Conservation (phyloP, 2,329 filamentous ascomycete species). For the Dichotomopilus funicola region DNA sequence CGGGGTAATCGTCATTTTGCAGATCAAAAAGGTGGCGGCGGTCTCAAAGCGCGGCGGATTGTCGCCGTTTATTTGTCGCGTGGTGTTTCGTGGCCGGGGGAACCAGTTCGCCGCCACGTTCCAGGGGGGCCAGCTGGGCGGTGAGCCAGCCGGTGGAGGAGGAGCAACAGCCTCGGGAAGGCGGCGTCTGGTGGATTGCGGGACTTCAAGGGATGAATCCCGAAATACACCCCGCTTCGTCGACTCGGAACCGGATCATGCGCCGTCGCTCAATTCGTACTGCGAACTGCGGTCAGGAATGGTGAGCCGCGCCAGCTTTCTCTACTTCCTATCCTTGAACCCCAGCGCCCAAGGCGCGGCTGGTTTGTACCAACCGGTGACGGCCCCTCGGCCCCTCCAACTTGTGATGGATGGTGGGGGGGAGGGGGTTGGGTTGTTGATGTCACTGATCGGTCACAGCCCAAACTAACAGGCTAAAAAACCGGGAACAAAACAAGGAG, state of each 20-base stretch:
- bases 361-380: no score
- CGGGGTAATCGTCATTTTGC: not conserved
- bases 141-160: conserved; percentile 7
- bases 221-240: conserved; percentile 4
- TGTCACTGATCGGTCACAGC: conserved; percentile 11
- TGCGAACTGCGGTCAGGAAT: no score
- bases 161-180: conserved; percentile 4
- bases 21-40: not conserved
- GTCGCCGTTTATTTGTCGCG: conserved; percentile 2
- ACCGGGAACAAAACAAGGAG: no score
- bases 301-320: no score
- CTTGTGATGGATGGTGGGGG: no score
- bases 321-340: no score
- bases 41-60: not conserved
- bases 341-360: no score
- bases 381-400: no score
- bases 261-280: not conserved
- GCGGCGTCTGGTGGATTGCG: not conserved
- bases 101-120: not conserved
- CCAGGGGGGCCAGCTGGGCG: not conserved
- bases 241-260: conserved; percentile 4
- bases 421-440: conserved; percentile 3
- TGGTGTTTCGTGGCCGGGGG: conserved; percentile 4
- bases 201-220: conserved; percentile 1
- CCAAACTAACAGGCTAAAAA: not conserved